Evolutionary conservation across 2,329 filamentous ascomycete species (phyloP), one percentile per base, ranked within the genome.

Genomic region (Fusarium clavum): DNA sequence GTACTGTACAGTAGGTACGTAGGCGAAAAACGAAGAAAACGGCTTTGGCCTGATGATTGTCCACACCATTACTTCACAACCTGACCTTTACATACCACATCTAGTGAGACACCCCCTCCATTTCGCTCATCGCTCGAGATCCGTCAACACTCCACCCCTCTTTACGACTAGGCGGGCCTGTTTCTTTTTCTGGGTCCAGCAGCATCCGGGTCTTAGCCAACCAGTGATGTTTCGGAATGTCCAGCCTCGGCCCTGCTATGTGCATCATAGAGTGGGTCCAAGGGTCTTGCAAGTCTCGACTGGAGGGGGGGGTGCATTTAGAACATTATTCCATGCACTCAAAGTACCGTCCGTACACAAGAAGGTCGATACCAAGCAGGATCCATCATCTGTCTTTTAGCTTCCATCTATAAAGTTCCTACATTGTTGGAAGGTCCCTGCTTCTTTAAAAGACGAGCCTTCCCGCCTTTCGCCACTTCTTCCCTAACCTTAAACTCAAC

Each of bases 391-490:
- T 30, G 68, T 69, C 67, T 70, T 57, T 59, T 71, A 48, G 58
- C 54, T 70, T 71, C 67, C 64, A 70, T 71, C 59, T 48, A 53
- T 41, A 54, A 54, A 54, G 30, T 43, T 51, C 41, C 52, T 49
- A 57, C 48, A 56, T 71, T 64, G 61, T 64, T 46, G 41, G 27
- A 54, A 69, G 51, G 67, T 57, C 49, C 63, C 54, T 67, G 52
- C 57, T 68, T 71, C 57, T 40, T 66, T 74, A 75, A 75, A 75
- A 75, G 60, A 52, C 64, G 64, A 72, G 41, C 70, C 61, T 70
- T 73, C 70, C 73, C 66, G 57, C 69, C 61, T 61, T 71, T 71
- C 56, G 73, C 73, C 73, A 75, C 73, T 63, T 59, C 41, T 51
- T 60, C 14, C 41, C 43, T 63, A 73, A 73, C 57, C 51, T 67